Conservation (phyloP, 768 basidiomycete species). For the Amanita jacksonii region DNA sequence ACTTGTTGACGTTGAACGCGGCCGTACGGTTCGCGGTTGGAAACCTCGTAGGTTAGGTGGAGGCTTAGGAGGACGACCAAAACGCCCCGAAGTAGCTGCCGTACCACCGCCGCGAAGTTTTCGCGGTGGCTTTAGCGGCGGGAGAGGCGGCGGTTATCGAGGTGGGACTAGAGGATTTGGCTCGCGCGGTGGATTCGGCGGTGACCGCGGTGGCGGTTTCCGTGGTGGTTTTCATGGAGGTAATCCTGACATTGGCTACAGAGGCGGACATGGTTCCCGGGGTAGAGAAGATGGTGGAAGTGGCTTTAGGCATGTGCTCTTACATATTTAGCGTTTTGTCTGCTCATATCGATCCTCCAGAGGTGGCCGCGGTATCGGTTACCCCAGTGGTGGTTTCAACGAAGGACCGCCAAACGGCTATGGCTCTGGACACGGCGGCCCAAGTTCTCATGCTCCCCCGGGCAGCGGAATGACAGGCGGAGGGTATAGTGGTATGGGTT, state of each 20-base stretch:
- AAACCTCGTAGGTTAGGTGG: slow-evolving; percentile 94
- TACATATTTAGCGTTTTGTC: slow-evolving; percentile 1
- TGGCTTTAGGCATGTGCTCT: slow-evolving; percentile 38
- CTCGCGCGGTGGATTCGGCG: slow-evolving; percentile 13
- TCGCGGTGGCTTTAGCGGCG: slow-evolving; percentile 38
- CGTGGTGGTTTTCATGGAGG: slow-evolving; percentile 18
- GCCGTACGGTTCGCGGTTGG: slow-evolving; percentile 97
- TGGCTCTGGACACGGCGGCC: slow-evolving; percentile 36
- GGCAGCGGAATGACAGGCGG: slow-evolving; percentile 30
- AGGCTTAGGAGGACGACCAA: slow-evolving; percentile 98
- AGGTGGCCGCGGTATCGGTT: slow-evolving; percentile 67
- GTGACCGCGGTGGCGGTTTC: slow-evolving; percentile 24
- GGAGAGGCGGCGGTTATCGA: slow-evolving; percentile 28
- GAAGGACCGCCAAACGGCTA: slow-evolving; percentile 45
- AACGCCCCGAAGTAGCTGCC: slow-evolving; percentile 38
- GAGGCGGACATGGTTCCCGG: slow-evolving; percentile 29
- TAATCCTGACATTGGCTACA: slow-evolving; percentile 21
- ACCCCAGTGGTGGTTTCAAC: slow-evolving; percentile 48
- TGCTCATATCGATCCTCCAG: slow-evolving; percentile 19
- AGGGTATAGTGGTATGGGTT: slow-evolving; percentile 41
- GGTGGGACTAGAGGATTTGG: slow-evolving; percentile 33
- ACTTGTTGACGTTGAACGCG: slow-evolving; percentile 96
- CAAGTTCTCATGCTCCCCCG: slow-evolving; percentile 25
- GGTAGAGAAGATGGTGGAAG: slow-evolving; percentile 35
- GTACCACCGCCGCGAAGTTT: slow-evolving; percentile 29